Evolutionary conservation across 352 stramenopile species (phyloP), one percentile per base, ranked within the genome.

Genomic region (Globisporangium sylvaticum): DNA sequence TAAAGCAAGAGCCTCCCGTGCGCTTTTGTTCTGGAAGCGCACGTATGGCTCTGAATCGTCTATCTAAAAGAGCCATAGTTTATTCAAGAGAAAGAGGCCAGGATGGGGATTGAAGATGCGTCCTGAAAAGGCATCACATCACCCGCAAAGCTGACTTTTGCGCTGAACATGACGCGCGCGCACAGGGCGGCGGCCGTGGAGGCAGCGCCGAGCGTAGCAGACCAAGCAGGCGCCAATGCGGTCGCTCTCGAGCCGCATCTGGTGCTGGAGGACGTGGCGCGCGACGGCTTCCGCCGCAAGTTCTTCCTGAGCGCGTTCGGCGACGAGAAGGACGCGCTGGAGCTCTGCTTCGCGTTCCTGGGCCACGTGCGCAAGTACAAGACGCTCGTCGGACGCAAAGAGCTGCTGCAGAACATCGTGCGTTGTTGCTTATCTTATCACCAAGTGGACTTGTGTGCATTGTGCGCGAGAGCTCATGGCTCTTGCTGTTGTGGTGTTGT

Each of bases 291-390:
- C 67, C 81, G 81, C 44, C 79, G 76, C 44, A 70, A 80, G 55
- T 84, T 87, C 68, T 87, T 91, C 60, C 66, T 86, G 22, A 70
- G 76, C 64, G 81, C 80, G 60, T 89, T 91, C 62, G 62, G 66
- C n/a, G 72, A 72, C 53, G 81, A 91, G 71, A 68, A 68, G n/a
- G 73, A 80, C 32, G 70, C 79, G 32, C 69, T 91, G 39, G 81
- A 88, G 70, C 72, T 83, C 20, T 73, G 74, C 64, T 84, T 91
- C 64, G 66, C 72, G 68, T 88, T 89, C 58, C 74, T 91, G 29
- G 64, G 76, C 44, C 78, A 80, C 53, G 71, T 81, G 31, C 83
- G 81, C 53, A 75, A 80, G 65, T 91, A 81, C 72, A 88, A 88
- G 59, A 67, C 76, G 58, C 78, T 88, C 44, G 68, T 77, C 42